Evolutionary conservation across 805 yeast species (phyloP).

Genomic region (Candida railenensis): DNA sequence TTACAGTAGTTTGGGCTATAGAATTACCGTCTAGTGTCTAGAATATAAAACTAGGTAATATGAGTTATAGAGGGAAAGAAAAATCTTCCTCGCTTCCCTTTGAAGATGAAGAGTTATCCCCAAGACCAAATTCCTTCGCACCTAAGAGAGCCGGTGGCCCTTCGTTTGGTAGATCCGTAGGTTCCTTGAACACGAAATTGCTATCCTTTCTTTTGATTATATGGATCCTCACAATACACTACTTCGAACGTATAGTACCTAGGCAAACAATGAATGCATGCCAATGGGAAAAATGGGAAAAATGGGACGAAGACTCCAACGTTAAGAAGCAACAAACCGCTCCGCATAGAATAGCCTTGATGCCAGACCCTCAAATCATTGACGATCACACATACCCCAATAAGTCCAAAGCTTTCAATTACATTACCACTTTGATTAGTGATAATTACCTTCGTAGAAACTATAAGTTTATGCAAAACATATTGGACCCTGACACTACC

Average conservation of each 20-base stretch:
- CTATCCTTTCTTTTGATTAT: constrained; percentile 11
- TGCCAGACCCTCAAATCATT: constrained; percentile 94
- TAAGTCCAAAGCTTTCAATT: constrained; percentile 49
- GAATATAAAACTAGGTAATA: constrained; percentile 1
- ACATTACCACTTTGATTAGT: constrained; percentile 57
- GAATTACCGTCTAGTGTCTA: too few species aligned
- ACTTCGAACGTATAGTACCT: constrained; percentile 31
- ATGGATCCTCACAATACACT: constrained; percentile 30
- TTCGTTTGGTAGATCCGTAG: neutral
- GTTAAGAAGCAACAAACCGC: constrained; percentile 8
- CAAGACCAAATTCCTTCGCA: neutral
- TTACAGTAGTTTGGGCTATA: too few species aligned
- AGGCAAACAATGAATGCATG: constrained; percentile 23
- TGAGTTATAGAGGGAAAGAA: constrained; percentile 23
- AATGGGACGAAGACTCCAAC: constrained; percentile 39
- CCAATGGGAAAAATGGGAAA: constrained; percentile 68
- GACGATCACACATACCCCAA: constrained; percentile 87
- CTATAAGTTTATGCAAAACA: constrained; percentile 55
- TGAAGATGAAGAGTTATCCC: constrained; percentile 1
- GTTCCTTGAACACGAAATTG: constrained; percentile 7
- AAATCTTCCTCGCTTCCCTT: constrained; percentile 2
- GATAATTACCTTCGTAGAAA: constrained; percentile 83
- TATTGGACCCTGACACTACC: constrained; percentile 70
- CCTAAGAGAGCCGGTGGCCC: neutral
- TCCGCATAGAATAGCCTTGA: constrained; percentile 52